These are phyloP conservation scores for Neurospora sp. DNA, from an alignment of 2,329 filamentous ascomycete species.

Conservation along the genomic window DNA sequence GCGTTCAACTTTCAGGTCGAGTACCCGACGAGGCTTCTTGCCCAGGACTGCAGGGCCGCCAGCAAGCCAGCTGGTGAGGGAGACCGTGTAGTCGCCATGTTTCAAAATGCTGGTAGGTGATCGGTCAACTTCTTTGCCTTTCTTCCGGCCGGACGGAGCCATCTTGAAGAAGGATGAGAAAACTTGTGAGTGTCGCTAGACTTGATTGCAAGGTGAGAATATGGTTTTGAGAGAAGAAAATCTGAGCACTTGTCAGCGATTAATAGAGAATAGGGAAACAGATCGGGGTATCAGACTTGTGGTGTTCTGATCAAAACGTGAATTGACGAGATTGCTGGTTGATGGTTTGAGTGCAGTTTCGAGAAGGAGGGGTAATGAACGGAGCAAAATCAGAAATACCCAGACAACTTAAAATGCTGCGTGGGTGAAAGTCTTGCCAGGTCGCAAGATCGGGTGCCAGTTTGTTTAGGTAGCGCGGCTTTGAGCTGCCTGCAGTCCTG, in stretches of 20 bases:
- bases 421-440: neutral
- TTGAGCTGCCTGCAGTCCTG: neutral
- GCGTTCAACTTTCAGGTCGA: neutral
- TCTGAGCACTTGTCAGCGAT: neutral
- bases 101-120: neutral
- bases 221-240: neutral
- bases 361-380: neutral
- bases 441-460: neutral
- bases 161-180: neutral
- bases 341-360: neutral
- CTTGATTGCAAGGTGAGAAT: neutral
- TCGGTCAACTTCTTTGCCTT: neutral
- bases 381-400: neutral
- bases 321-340: neutral
- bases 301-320: neutral
- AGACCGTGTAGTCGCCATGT: conserved; percentile 1
- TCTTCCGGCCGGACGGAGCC: neutral
- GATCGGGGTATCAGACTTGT: neutral
- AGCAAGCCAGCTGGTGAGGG: conserved; percentile 2
- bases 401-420: neutral
- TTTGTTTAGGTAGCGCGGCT: neutral
- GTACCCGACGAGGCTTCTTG: neutral
- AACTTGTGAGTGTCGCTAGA: neutral
- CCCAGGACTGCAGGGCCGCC: neutral
- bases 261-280: neutral